Evolutionary conservation across 2,329 filamentous ascomycete genomes (phyloP).

Genomic region (Fusarium agapanthi): DNA sequence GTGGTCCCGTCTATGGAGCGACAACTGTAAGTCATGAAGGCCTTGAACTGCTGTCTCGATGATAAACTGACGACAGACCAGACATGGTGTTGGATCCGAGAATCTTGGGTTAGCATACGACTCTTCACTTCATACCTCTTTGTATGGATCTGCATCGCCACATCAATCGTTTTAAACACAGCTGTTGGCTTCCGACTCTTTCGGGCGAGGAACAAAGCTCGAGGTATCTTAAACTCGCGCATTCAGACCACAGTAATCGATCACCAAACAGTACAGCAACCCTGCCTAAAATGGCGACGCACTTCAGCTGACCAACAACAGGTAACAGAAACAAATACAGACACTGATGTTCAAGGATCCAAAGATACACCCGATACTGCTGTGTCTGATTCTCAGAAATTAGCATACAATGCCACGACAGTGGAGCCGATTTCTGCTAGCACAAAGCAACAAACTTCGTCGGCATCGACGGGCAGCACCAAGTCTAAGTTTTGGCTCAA

Average conservation of each 20-base stretch:
- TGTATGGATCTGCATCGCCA: neutral
- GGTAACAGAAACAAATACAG: neutral
- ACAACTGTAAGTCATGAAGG: neutral
- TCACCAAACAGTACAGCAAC: neutral
- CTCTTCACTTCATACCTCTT: neutral
- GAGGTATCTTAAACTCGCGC: neutral
- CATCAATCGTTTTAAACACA: neutral
- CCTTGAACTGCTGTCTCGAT: too few relatives aligned
- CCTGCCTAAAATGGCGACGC: accelerated
- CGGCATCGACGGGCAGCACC: neutral
- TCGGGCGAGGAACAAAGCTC: neutral
- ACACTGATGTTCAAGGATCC: accelerated
- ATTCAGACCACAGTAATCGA: neutral
- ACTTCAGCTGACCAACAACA: neutral
- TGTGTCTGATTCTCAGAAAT: neutral
- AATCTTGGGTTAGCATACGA: neutral
- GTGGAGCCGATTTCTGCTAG: neutral
- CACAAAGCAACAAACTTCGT: neutral
- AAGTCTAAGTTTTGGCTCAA: neutral
- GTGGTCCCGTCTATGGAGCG: neutral
- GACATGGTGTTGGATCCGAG: neutral
- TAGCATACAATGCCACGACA: neutral
- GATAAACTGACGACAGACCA: neutral
- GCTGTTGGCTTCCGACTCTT: neutral
- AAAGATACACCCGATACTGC: neutral